Percentiles rank a stretch among this genome's conserved stretches.
phyloP scores from a whole-genome alignment of 1,284 basidiomycete species.

The Sporisorium graminicola region DNA sequence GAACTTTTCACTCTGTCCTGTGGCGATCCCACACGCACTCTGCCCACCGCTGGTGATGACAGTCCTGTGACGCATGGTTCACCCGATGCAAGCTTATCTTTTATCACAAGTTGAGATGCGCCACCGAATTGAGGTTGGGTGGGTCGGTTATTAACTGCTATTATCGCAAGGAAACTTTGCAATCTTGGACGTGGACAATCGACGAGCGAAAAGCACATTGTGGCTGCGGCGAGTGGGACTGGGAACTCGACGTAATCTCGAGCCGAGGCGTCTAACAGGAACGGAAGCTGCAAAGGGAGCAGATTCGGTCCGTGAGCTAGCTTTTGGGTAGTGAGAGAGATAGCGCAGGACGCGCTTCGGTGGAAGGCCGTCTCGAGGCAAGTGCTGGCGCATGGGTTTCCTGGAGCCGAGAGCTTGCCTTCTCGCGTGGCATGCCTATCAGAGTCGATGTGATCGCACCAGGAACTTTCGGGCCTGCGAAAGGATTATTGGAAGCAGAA shows the following conservation, averaged over 20 bases:
- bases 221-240: not conserved
- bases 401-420: not conserved
- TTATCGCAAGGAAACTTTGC: not conserved
- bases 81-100: not conserved
- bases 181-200: constrained; percentile 2
- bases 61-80: no score
- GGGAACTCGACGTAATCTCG: not conserved
- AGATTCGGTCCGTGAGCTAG: not conserved
- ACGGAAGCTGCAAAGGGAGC: not conserved
- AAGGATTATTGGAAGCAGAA: no score
- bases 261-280: not conserved
- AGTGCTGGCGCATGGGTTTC: not conserved
- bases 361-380: no score
- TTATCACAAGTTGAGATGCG: not conserved
- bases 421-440: not conserved
- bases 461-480: not conserved
- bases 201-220: not conserved
- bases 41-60: no score
- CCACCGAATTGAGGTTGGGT: not conserved
- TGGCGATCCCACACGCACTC: no score
- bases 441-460: not conserved
- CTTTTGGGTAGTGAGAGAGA: not conserved
- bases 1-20: no score
- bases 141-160: no score
- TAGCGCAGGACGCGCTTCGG: no score